phyloP scores from a whole-genome alignment of 192 early-diverging fungal species.

The Podila clonocystis region DNA sequence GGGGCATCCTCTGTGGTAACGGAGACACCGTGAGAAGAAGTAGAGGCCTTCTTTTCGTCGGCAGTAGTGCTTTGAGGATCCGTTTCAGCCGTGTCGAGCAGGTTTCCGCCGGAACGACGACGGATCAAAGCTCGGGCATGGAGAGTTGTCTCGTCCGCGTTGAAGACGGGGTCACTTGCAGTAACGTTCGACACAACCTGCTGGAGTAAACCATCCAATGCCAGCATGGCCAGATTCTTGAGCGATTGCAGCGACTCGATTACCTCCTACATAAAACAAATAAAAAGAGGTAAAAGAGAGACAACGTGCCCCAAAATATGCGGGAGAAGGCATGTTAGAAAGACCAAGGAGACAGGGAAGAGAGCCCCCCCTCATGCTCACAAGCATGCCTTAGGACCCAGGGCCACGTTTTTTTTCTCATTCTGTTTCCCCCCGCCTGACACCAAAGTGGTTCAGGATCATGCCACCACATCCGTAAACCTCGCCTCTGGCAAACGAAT shows the following conservation, averaged over 20 bases:
- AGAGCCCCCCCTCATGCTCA: not conserved
- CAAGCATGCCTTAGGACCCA: no score
- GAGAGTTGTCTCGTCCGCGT: conserved; percentile 40
- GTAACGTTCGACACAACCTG: conserved; percentile 55
- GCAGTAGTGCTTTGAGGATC: not conserved
- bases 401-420: not conserved
- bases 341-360: not conserved
- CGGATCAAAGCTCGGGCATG: conserved; percentile 42
- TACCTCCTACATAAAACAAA: conserved; percentile 46
- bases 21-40: not conserved
- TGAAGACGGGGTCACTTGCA: conserved; percentile 30
- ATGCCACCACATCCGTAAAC: no score
- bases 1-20: not conserved
- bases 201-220: conserved; percentile 58
- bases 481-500: no score
- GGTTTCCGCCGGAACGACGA: not conserved
- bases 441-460: no score
- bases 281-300: not conserved
- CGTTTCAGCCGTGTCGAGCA: not conserved
- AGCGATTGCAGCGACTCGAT: conserved; percentile 59
- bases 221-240: conserved; percentile 60
- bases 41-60: not conserved
- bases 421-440: no score
- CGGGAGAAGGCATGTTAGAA: not conserved
- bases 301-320: not conserved